Base-by-base conservation (phyloP, 2,329 filamentous ascomycete species). In the Phaeoacremonium minimum region DNA sequence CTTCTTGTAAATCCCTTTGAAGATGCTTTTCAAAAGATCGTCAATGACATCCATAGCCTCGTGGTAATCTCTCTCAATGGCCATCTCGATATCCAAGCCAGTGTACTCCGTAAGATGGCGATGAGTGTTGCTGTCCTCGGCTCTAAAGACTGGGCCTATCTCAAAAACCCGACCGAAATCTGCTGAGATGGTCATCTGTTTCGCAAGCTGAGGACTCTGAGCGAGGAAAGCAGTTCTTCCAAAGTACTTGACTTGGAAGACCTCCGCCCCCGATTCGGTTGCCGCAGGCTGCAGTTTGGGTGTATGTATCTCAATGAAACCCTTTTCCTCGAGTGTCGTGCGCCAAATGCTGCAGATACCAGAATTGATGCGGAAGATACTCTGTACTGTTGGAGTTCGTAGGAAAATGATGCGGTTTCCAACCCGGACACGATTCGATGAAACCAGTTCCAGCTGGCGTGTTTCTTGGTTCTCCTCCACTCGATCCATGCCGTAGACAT, bases 221-320 rank as follows among this genome's bases (percentile, higher is more conserved):
- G 79, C 77, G 28, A 83, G 65, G 55, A 73, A 83, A 17, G 74
- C 79, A 39, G 71, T 74, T 33, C 69, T 67, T 52, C 77, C 75
- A 56, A 83, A 83, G 60, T 83, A 83, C 48, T 75, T 77, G 46
- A 83, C 65, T 53, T 80, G 75, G 49, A 83, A 83, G 35, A 83
- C 78, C 46, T 73, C 77, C 44, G 73, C 70, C 38, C 79, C 79
- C 49, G 79, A 78, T 57, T 83, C 79, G 6, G 77, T 77, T 15
- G 79, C 72, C 13, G 77, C 69, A 36, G 76, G 77, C 13, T 78
- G 65, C 30, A 83, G 61, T 56, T 80, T 80, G 19, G 79, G 76
- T 6, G 77, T 79, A 75, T 47, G 81, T n/a, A n/a, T n/a, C n/a
- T n/a, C n/a, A n/a, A n/a, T n/a, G n/a, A n/a, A n/a, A n/a, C n/a